phyloP scores from a whole-genome alignment of 345 rosid genomes.

The Camelina hispida region DNA sequence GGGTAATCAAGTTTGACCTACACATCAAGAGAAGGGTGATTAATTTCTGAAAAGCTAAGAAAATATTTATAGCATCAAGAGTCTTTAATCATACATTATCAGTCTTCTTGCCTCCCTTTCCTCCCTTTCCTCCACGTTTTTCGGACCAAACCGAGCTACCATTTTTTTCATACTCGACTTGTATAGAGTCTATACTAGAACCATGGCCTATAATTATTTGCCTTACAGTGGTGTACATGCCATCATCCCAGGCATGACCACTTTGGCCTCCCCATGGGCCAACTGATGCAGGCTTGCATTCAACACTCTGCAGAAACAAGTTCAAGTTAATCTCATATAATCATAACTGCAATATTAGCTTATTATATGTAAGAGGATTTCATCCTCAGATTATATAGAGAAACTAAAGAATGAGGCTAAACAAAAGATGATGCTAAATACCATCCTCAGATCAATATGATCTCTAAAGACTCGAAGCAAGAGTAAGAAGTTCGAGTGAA shows the following conservation, averaged over 20 bases:
- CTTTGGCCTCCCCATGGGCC: constrained; percentile 94
- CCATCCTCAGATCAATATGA: constrained; percentile 47
- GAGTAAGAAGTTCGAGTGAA: constrained; percentile 16
- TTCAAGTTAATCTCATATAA: constrained; percentile 29
- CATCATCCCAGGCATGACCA: constrained; percentile 80
- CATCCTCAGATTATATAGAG: not conserved
- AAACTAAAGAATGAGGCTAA: constrained; percentile 11
- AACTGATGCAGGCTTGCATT: constrained; percentile 54
- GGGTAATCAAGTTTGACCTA: constrained; percentile 79
- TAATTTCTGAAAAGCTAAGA: constrained; percentile 11
- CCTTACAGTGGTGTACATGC: constrained; percentile 62
- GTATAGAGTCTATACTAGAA: constrained; percentile 67
- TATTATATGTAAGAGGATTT: not conserved
- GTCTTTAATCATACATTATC: constrained; percentile 57
- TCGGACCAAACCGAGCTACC: constrained; percentile 76
- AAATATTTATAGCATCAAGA: not conserved
- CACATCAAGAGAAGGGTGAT: constrained; percentile 27
- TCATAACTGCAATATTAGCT: constrained; percentile 18
- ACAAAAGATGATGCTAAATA: constrained; percentile 25
- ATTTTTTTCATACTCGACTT: constrained; percentile 72
- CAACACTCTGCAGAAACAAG: constrained; percentile 53
- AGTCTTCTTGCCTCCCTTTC: constrained; percentile 59
- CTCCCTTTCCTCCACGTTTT: constrained; percentile 87
- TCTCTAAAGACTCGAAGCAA: constrained; percentile 28
- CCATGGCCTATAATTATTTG: constrained; percentile 71